phyloP scores from a whole-genome alignment of 805 yeast genomes.

The Cyberlindnera americana region DNA sequence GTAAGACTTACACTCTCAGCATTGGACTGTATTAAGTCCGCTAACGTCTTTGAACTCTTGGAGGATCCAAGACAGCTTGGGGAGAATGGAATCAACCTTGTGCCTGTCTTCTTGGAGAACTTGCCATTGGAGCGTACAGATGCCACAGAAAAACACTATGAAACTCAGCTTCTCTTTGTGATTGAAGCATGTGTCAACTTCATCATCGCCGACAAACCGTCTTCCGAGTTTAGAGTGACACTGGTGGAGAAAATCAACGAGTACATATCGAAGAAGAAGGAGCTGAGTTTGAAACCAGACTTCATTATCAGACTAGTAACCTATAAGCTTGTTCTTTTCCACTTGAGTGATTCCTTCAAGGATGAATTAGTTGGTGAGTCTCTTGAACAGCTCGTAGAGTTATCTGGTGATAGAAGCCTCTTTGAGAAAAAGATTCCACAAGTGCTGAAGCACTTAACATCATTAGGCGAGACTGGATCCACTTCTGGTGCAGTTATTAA shows the following conservation, averaged over 20 bases:
- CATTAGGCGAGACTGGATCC: slow-evolving; percentile 4
- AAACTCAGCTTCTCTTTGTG: slow-evolving; percentile 37
- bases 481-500: slow-evolving; percentile 38
- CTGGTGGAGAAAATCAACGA: slow-evolving; percentile 16
- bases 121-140: slow-evolving; percentile 33
- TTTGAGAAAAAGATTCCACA: slow-evolving; percentile 20
- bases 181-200: slow-evolving; percentile 36
- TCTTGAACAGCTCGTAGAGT: slow-evolving; percentile 11
- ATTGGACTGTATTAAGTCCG: slow-evolving; percentile 74
- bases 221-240: not conserved
- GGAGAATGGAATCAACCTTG: slow-evolving; percentile 16
- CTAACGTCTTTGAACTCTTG: slow-evolving; percentile 56
- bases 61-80: slow-evolving; percentile 35
- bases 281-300: slow-evolving; percentile 24
- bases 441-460: slow-evolving; percentile 17
- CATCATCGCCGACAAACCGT: slow-evolving; percentile 12
- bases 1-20: slow-evolving; percentile 82
- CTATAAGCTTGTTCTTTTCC: slow-evolving; percentile 46
- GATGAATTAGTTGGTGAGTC: slow-evolving; percentile 4
- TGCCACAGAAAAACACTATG: slow-evolving; percentile 26
- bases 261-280: slow-evolving; percentile 22
- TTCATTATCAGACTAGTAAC: slow-evolving; percentile 42
- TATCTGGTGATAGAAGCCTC: slow-evolving; percentile 12
- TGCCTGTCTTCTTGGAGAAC: slow-evolving; percentile 31
- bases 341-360: not conserved